A percentile compares a stretch with the other conserved stretches of the same genome.
These are phyloP conservation scores for Glaciozyma antarctica DNA, from an alignment of 768 basidiomycete species.

Conservation along the genomic window DNA sequence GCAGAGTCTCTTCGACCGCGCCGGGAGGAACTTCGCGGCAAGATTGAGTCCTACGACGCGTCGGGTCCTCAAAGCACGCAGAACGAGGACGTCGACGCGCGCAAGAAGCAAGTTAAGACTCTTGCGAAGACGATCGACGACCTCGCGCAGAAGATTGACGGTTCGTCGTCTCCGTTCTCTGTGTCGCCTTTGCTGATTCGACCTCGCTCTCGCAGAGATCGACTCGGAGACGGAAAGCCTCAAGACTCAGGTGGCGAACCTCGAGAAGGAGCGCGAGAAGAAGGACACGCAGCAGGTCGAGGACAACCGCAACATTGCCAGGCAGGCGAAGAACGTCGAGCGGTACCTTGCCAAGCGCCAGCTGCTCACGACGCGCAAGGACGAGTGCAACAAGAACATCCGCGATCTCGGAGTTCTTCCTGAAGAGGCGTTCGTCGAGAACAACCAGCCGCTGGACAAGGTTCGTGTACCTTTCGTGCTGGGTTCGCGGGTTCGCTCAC, in stretches of 20 bases:
- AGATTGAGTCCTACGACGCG: constrained; percentile 59
- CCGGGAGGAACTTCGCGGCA: constrained; percentile 63
- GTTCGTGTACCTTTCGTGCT: constrained; percentile 48
- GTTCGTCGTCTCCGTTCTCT: constrained; percentile 38
- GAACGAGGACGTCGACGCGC: constrained; percentile 58
- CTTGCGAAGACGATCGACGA: constrained; percentile 59
- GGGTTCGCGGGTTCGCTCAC: too few species aligned
- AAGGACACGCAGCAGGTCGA: constrained; percentile 74
- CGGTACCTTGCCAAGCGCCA: constrained; percentile 86
- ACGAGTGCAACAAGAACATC: constrained; percentile 90
- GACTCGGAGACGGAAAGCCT: constrained; percentile 35
- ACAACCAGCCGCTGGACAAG: constrained; percentile 60
- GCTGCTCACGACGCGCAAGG: constrained; percentile 70
- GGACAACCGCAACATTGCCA: constrained; percentile 74
- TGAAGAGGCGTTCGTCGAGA: constrained; percentile 90
- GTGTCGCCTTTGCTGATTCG: not conserved
- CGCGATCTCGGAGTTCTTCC: constrained; percentile 92
- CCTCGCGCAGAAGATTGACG: constrained; percentile 55
- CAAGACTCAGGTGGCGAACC: constrained; percentile 21
- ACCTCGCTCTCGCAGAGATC: constrained; percentile 49
- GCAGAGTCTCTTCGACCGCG: constrained; percentile 76
- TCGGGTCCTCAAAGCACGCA: constrained; percentile 35
- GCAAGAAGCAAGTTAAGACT: constrained; percentile 57
- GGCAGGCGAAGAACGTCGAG: constrained; percentile 90
- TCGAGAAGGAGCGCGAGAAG: constrained; percentile 51